phyloP scores from a whole-genome alignment of 1,284 basidiomycete species.

The Cryptococcus deneoformans region DNA sequence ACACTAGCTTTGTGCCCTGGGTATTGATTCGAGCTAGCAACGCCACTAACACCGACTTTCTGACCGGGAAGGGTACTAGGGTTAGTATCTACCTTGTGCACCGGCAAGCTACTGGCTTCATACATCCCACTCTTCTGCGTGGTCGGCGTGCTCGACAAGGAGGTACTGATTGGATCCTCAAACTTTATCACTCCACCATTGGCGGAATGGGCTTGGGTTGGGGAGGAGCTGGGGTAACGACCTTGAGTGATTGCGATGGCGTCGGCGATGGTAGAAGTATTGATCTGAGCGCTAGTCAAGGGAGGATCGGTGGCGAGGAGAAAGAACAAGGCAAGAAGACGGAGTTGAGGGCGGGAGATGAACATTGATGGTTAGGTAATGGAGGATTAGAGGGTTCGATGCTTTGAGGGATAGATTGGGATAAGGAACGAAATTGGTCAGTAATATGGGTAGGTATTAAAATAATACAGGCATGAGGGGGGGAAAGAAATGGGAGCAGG shows the following conservation, averaged over 20 bases:
- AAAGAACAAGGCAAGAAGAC: not conserved
- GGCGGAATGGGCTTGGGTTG: not conserved
- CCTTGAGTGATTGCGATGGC: not conserved
- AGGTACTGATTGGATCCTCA: not conserved
- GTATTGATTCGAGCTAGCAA: no score
- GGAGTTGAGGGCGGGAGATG: not conserved
- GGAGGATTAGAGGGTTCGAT: not conserved
- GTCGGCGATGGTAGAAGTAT: not conserved
- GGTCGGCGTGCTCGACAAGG: no score
- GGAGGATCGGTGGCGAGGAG: not conserved
- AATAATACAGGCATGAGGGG: not conserved
- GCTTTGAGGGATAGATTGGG: not conserved
- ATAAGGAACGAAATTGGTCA: not conserved
- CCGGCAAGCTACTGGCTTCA: not conserved
- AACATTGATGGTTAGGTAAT: not conserved
- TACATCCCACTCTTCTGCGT: not conserved
- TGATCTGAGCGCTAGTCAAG: not conserved
- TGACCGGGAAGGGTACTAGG: not conserved
- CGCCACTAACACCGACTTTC: no score
- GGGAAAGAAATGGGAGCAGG: not conserved
- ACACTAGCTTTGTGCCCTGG: no score
- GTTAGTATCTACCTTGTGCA: not conserved
- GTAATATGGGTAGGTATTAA: no score
- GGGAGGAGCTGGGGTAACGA: not conserved
- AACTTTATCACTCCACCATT: not conserved